These are phyloP conservation scores for Tolypocladium ovalisporum DNA, from an alignment of 2,329 filamentous ascomycete genomes.

Conservation along the genomic window DNA sequence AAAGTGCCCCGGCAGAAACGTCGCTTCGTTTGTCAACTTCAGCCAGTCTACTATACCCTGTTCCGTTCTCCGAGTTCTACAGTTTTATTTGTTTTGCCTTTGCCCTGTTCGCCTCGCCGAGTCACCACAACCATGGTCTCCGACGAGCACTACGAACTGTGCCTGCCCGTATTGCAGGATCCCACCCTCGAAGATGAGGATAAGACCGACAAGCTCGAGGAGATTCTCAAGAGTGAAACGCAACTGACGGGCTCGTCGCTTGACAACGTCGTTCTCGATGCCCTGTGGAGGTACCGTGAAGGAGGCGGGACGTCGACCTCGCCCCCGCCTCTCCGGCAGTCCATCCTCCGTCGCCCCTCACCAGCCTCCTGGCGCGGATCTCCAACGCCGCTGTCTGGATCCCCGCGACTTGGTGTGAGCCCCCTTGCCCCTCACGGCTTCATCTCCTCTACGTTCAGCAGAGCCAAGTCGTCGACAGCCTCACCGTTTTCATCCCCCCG, in stretches of 20 bases:
- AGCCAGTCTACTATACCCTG: background rate
- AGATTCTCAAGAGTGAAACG: slow-evolving; percentile 71
- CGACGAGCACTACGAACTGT: slow-evolving; percentile 86
- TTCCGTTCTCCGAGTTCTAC: background rate
- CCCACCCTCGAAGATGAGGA: slow-evolving; percentile 80
- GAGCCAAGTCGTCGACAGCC: slow-evolving; percentile 66
- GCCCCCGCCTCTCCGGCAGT: slow-evolving; percentile 77
- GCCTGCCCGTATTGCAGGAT: slow-evolving; percentile 79
- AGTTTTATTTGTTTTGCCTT: background rate
- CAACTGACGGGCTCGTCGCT: slow-evolving; percentile 63
- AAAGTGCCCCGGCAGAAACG: background rate
- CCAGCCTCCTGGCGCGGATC: slow-evolving; percentile 88
- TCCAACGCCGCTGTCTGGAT: slow-evolving; percentile 70
- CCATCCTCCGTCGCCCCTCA: slow-evolving; percentile 79
- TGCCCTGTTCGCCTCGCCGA: background rate
- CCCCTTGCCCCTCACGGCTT: slow-evolving; percentile 80
- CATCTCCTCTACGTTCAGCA: slow-evolving; percentile 61
- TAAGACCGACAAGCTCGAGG: slow-evolving; percentile 84
- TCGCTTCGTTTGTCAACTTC: background rate
- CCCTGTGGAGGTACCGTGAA: slow-evolving; percentile 76
- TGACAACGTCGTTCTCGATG: slow-evolving; percentile 84
- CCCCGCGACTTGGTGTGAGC: slow-evolving; percentile 69
- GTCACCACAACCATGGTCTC: slow-evolving; percentile 60
- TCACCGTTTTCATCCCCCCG: slow-evolving; percentile 92
- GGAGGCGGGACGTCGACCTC: slow-evolving; percentile 55